A percentile compares a stretch with the other conserved stretches of the same genome.
Evolutionary conservation across 2,329 filamentous ascomycete genomes (phyloP).

Genomic region (Knoxdaviesia capensis): DNA sequence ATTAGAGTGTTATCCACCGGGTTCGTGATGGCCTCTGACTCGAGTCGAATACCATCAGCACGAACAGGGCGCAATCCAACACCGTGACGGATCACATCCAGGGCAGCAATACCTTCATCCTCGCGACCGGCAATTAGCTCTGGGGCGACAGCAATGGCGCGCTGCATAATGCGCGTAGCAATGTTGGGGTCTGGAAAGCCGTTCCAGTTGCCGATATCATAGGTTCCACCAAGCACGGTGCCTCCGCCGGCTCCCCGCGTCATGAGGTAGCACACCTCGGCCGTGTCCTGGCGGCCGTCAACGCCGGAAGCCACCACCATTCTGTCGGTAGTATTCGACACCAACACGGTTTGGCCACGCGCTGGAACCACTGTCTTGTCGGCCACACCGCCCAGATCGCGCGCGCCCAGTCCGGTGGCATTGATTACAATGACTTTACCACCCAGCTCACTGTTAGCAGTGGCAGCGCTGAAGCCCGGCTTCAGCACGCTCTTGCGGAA

Average conservation of each 20-base stretch:
- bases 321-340: slow-evolving; percentile 53
- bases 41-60: slow-evolving; percentile 52
- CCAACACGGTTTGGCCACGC: slow-evolving; percentile 67
- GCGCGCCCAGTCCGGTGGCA: slow-evolving; percentile 60
- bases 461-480: neutral
- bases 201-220: slow-evolving; percentile 65
- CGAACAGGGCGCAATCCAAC: slow-evolving; percentile 66
- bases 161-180: slow-evolving; percentile 68
- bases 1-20: slow-evolving; percentile 25
- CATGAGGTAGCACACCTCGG: slow-evolving; percentile 69
- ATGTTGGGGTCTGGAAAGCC: slow-evolving; percentile 57
- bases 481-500: slow-evolving; percentile 16
- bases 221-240: slow-evolving; percentile 70
- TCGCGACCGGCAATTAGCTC: slow-evolving; percentile 36
- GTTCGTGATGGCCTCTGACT: slow-evolving; percentile 33
- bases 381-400: slow-evolving; percentile 60
- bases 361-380: slow-evolving; percentile 55
- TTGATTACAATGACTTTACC: slow-evolving; percentile 46
- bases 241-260: slow-evolving; percentile 60
- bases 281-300: slow-evolving; percentile 30
- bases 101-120: slow-evolving; percentile 37
- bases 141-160: slow-evolving; percentile 45
- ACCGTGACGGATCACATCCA: slow-evolving; percentile 61
- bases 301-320: slow-evolving; percentile 55
- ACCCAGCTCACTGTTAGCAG: neutral